phyloP scores from a whole-genome alignment of 2,329 filamentous ascomycete species.

The Fusarium sp. region DNA sequence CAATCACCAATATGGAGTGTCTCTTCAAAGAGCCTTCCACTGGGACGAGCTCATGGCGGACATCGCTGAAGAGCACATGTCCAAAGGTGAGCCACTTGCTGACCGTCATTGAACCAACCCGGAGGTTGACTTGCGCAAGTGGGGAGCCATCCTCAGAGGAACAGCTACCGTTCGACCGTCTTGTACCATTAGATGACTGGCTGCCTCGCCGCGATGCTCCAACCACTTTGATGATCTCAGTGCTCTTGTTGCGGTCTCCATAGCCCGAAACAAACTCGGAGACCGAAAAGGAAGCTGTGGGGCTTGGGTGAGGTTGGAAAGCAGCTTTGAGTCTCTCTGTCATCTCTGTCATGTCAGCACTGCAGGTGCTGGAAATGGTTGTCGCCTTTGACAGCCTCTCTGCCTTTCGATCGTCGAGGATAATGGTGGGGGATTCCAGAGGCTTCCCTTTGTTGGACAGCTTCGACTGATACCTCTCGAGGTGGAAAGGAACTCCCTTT shows the following conservation, averaged over 20 bases:
- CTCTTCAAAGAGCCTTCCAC: conserved; percentile 54
- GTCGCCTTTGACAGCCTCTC: conserved; percentile 52
- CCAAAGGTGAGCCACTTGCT: conserved; percentile 91
- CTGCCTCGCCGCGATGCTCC: conserved; percentile 46
- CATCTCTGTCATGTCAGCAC: conserved; percentile 68
- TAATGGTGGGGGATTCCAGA: conserved; percentile 63
- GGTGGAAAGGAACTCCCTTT: conserved; percentile 66
- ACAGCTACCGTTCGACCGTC: conserved; percentile 60
- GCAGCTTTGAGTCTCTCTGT: conserved; percentile 64
- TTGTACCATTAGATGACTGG: conserved; percentile 48
- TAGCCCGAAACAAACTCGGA: conserved; percentile 53
- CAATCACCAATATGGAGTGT: conserved; percentile 79
- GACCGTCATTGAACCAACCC: conserved; percentile 84
- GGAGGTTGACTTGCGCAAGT: conserved; percentile 78
- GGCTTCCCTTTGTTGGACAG: conserved; percentile 52
- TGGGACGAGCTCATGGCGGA: conserved; percentile 75
- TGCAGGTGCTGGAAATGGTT: conserved; percentile 64
- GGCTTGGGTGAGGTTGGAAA: conserved; percentile 57
- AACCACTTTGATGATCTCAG: conserved; percentile 45
- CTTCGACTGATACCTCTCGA: conserved; percentile 61
- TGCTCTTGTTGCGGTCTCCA: conserved; percentile 38
- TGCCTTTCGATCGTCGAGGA: conserved; percentile 46
- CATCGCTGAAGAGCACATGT: conserved; percentile 84
- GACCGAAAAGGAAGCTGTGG: conserved; percentile 58
- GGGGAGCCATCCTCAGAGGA: conserved; percentile 70